phyloP scores from a whole-genome alignment of 1,139 yeast species.

The Saccharomyces uvarum region DNA sequence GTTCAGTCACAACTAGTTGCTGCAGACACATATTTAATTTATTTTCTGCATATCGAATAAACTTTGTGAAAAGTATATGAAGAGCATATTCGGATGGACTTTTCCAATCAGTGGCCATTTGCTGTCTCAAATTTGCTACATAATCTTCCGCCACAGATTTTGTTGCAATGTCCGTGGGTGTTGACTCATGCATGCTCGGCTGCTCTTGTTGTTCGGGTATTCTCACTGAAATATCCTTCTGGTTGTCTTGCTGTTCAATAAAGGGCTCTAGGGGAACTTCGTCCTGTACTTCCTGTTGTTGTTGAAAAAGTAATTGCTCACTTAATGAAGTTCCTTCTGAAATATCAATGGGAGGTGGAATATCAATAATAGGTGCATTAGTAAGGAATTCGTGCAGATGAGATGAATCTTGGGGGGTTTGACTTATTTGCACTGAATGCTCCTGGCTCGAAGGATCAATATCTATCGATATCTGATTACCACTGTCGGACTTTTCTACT shows the following conservation, averaged over 20 bases:
- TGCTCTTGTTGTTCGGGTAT: background rate
- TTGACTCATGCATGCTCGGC: background rate
- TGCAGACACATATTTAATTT: slow-evolving; percentile 70
- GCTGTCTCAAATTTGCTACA: slow-evolving; percentile 33
- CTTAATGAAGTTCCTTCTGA: slow-evolving; percentile 2
- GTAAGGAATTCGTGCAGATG: background rate
- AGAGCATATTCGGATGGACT: slow-evolving; percentile 90
- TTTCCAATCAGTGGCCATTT: slow-evolving; percentile 57
- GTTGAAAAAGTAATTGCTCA: background rate
- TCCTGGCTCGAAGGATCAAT: background rate
- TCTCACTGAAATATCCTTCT: background rate
- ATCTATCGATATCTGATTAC: background rate
- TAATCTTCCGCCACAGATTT: slow-evolving; percentile 17
- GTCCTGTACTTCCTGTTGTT: background rate
- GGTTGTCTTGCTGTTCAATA: background rate
- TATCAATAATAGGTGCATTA: slow-evolving; percentile 9
- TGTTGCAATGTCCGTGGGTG: slow-evolving; percentile 1
- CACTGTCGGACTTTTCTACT: background rate
- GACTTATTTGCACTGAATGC: background rate
- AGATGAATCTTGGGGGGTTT: background rate
- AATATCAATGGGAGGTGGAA: slow-evolving; percentile 13
- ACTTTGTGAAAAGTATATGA: slow-evolving; percentile 89
- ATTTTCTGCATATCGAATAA: slow-evolving; percentile 86
- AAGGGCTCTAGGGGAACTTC: background rate
- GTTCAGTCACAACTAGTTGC: slow-evolving; percentile 62